Evolutionary conservation across 2,329 filamentous ascomycete species (phyloP).

Genomic region (Drechslerella stenobrocha): DNA sequence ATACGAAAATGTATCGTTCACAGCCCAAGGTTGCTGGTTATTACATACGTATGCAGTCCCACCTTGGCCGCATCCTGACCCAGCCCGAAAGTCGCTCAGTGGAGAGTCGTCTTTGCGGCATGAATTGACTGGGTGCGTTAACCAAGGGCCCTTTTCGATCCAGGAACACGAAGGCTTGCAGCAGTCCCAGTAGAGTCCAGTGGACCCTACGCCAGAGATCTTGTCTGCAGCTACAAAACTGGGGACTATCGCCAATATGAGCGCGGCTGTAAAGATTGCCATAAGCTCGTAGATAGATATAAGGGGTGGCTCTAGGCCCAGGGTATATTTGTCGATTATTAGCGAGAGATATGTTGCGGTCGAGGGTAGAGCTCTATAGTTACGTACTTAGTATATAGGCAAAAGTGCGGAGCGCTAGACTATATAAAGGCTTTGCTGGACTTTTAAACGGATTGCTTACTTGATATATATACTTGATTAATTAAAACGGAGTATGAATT

Average conservation of each 20-base stretch:
- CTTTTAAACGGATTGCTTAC: too few species aligned
- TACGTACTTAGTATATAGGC: too few species aligned
- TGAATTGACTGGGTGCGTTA: constrained; percentile 50
- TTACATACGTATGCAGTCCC: constrained; percentile 66
- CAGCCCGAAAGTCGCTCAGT: constrained; percentile 27
- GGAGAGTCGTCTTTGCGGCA: constrained; percentile 48
- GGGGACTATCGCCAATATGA: constrained; percentile 22
- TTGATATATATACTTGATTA: too few species aligned
- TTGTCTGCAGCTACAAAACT: constrained; percentile 27
- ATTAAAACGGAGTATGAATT: too few species aligned
- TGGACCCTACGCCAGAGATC: constrained; percentile 53
- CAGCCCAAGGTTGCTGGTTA: constrained; percentile 66
- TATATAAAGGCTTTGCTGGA: too few species aligned
- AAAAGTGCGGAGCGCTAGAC: too few species aligned
- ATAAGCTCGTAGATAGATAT: constrained; percentile 11
- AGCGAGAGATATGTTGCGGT: not conserved
- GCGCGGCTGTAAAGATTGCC: constrained; percentile 20
- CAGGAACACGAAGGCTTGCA: constrained; percentile 70
- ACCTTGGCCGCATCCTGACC: constrained; percentile 61
- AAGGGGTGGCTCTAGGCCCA: too few species aligned
- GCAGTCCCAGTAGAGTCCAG: constrained; percentile 62
- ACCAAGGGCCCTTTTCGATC: constrained; percentile 48
- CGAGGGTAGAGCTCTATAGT: too few species aligned
- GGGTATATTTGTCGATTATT: not conserved
- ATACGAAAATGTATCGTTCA: constrained; percentile 65